Evolutionary conservation across 2,329 filamentous ascomycete species (phyloP), one percentile per base, ranked within the genome.

Genomic region (Colletotrichum sp.): DNA sequence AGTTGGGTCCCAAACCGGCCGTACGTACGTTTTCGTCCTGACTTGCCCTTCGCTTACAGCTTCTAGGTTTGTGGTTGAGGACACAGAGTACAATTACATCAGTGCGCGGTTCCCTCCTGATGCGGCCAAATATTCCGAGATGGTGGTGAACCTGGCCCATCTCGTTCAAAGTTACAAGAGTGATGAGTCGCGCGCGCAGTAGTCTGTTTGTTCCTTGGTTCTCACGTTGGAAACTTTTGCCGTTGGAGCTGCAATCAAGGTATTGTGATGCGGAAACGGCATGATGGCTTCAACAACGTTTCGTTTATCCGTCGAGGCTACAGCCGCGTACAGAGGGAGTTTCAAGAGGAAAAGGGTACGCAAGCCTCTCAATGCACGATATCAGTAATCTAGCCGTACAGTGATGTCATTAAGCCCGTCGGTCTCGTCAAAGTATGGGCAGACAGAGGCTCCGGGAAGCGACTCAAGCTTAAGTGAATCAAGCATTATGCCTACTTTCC

Each of bases 1-100:
- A 89, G 85, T 71, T 75, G 89, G 21, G 80, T 73, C 7, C 73
- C 64, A 10, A 63, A 65, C 57, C 43, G 43, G 64, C 73, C 73
- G 70, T 75, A 32, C 21, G 72, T 74, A 3, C 30, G 6, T 39
- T 67, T 3, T 24, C 18, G 26, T 16, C 26, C 24, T 68, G 13
- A 48, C 32, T 21, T 34, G 13, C 5, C 10, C 48, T 43, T 60
- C 24, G 60, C 63, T 73, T 43, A 67, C 55, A 66, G 59, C 28
- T 55, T 59, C 8, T 74, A 89, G 86, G 7, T 89, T 90, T 71
- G 85, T 88, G 2, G 86, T 89, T 4, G 84, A 88, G 78, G 88
- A 90, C 67, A 81, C 85, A 73, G 83, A 84, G 39, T 88, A 87
- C 79, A 89, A 89, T 78, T 89, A 89, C 77, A 81, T 89, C 78